Conservation (phyloP, 345 rosid species). For the Mallotus nudiflorus region DNA sequence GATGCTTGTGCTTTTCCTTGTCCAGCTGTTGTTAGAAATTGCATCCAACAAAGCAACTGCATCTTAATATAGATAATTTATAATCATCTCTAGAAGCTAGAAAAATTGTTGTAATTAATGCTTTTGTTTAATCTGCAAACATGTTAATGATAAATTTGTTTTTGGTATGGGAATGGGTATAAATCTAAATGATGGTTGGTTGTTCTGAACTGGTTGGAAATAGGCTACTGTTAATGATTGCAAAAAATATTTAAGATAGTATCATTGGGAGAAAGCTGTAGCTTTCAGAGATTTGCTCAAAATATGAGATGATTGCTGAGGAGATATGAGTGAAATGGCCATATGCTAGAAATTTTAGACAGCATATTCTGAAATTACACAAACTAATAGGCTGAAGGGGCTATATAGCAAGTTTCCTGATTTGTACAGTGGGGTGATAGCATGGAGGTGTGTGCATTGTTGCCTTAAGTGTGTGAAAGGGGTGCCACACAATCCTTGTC, state of each 20-base stretch:
- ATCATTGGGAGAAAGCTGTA: background rate
- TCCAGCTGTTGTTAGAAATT: constrained; percentile 1
- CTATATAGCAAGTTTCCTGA: no score
- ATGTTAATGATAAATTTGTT: background rate
- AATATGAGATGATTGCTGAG: background rate
- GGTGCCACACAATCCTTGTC: no score
- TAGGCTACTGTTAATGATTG: background rate
- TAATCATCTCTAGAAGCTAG: background rate
- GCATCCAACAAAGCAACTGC: background rate
- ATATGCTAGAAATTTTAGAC: no score
- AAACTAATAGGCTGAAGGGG: no score
- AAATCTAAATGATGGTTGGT: background rate
- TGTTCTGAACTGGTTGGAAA: background rate
- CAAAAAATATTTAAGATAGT: no score
- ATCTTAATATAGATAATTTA: background rate
- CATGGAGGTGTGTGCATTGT: no score
- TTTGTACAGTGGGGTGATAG: no score
- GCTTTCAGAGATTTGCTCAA: background rate
- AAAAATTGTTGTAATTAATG: no score
- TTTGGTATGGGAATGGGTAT: background rate
- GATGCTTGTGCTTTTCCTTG: background rate
- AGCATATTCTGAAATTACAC: no score
- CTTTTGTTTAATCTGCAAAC: background rate
- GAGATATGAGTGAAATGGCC: background rate
- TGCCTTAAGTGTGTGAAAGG: no score